Evolutionary conservation across 371 early-diverging fungal genomes (phyloP), one percentile per base, ranked within the genome.

Genomic region (Mortierella sp.): DNA sequence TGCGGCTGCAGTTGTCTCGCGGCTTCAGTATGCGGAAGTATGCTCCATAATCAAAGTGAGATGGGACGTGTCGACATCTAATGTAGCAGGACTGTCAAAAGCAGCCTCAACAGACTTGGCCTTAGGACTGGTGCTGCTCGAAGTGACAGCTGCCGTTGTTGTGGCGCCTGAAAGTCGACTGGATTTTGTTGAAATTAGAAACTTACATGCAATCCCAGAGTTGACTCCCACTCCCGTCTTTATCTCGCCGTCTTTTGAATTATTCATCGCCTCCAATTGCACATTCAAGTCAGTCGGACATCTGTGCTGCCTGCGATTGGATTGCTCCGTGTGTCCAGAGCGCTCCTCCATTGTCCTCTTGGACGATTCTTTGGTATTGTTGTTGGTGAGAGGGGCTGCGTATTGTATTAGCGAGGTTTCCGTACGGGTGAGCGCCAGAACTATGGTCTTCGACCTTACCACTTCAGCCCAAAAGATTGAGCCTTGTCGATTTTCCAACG

Each of bases 331-430:
- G 26, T 71, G 71, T 48, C 71, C 48, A 42, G 48, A 16, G 72
- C 72, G 48, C 72, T 72, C 48, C 72, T 72, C 28, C 72, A 48
- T 48, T 72, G 28, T 26, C 5, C 48, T 72, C 72, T 48, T 72
- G 28, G 72, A 72, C 48, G 50, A 72, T 45, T 48, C 72, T 26
- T 57, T 26, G 57, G 26, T 57, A 11, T n/a, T 57, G 11, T n/a
- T 57, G 9, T 26, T 26, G 57, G 57, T 11, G 57, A 57, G 57
- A 57, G 57, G 57, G 26, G 57, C 57, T 26, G 28, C 57, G 11
- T 57, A 26, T 57, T 57, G 26, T 57, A 57, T 57, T 26, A 57
- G 57, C 26, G 28, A 26, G 26, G 57, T 57, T 57, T 26, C 57
- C 57, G 57, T 57, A 57, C 11, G 57, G 57, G 57, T 57, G 57